Evolutionary conservation across 306 rosid species (phyloP), one percentile per base, ranked within the genome.

Genomic region (Elaeagnus macrophylla): DNA sequence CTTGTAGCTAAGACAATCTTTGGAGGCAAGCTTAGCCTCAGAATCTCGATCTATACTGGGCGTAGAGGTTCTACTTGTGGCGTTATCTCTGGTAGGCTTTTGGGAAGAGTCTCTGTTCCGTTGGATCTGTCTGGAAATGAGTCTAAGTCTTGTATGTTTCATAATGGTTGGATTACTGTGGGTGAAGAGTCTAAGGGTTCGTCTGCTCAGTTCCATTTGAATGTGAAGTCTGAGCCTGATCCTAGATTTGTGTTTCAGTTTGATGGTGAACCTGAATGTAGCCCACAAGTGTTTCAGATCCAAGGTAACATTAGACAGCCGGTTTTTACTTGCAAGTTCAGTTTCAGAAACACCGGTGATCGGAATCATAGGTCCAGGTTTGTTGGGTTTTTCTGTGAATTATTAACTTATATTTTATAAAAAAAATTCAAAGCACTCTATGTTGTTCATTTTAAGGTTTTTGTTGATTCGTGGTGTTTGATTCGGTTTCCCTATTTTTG

Each of bases 261-360:
- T 60, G 94, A 80, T 3, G 84, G 94, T 2, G 88, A 79, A 48
- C 96, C 96, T 10, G 96, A 88, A 64, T 84, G 94, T 12, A 88
- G 96, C 42, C 96, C 94, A 0, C 94, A 88, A 65, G 88, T 88
- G 6, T 88, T 79, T 37, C 96, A 82, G 72, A 74, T 88, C 1
- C 85, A 59, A 53, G 96, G 90, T 13, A 82, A 37, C 42, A 59
- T 73, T 9, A 58, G 49, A 43, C 82, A 77, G 59, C 79, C 76
- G 46, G 79, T 70, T 9, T 66, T 73, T 55, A 66, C 79, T 55
- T 70, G 79, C 73, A 67, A 78, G 32, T 77, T 77, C 44, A 68
- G 75, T 2, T 77, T 77, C 67, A 60, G 78, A 52, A 68, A 53
- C 50, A 38, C 25, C 14, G 64, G 62, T 54, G 82, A 77, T 53